Base-by-base conservation (phyloP, 805 yeast species). In the Ogataea salicorniae region DNA sequence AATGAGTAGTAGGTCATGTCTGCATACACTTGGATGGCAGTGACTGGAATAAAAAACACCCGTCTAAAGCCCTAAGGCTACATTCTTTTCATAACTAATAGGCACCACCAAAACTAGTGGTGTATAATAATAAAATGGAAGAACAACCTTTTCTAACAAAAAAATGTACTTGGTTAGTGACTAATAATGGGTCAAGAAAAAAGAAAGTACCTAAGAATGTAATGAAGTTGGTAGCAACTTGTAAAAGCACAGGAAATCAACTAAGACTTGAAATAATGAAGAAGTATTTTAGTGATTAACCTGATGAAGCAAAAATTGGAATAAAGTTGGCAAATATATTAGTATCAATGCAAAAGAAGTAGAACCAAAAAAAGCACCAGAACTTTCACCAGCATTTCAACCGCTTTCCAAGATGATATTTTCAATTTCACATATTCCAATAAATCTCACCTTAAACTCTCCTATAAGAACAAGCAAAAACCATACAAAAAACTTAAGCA, bases 391-490 rank as follows among this genome's bases (percentile, higher is more conserved):
- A 14, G 67, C 48, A 11, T 46, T 35, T 65, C 65, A 62, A 38
- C 59, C 60, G 39, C 59, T 44, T 34, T 62, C 65, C 9, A 60
- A 45, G 37, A 62, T 61, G 14, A 62, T 65, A 14, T 48, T 43
- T 35, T 34, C 61, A 47, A 31, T 56, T 64, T 65, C 65, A 62
- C 56, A 57, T 57, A 37, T 54, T 61, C 66, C 66, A 62, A 45
- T 62, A 62, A 2, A 56, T 52, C 5, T 38, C 46, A 18, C 64
- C 58, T 35, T 56, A 56, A 1, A 50, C 58, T 42, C 56, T 54
- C 17, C 47, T 42, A 20, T 52, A 43, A 6, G 59, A 49, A 45
- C 48, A 44, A n/a, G 49, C 47, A n/a, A 54, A 33, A 3, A 52
- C 58, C 59, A 56, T 56, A 23, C 59, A 58, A 29, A 56, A 48